phyloP scores from a whole-genome alignment of 2,329 filamentous ascomycete species.

The Diatrype stigma region DNA sequence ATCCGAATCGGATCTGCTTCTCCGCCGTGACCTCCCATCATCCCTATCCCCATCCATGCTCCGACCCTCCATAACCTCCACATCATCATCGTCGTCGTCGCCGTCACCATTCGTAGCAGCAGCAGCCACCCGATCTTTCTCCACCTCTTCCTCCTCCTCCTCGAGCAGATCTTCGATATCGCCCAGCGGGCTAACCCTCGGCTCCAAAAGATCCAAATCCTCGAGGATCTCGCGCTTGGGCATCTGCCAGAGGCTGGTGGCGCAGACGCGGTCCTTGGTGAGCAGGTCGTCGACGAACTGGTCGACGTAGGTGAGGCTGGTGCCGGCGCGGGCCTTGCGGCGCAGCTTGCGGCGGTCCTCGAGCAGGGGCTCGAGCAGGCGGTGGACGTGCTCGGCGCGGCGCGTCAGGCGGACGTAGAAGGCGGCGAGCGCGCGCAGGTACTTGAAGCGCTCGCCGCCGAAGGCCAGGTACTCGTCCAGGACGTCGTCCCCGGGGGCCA shows the following conservation, averaged over 20 bases:
- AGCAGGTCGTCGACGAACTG: slow-evolving; percentile 91
- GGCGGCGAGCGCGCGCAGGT: slow-evolving; percentile 80
- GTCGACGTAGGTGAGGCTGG: slow-evolving; percentile 76
- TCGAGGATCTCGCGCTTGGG: slow-evolving; percentile 77
- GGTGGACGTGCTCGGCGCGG: slow-evolving; percentile 75
- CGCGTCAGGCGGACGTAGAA: slow-evolving; percentile 94
- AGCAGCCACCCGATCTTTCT: slow-evolving; percentile 17
- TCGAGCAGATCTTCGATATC: slow-evolving; percentile 70
- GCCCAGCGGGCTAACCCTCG: slow-evolving; percentile 76
- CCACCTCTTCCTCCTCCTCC: slow-evolving; percentile 48
- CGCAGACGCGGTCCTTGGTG: slow-evolving; percentile 84
- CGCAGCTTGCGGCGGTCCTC: slow-evolving; percentile 80
- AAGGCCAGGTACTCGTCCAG: slow-evolving; percentile 75
- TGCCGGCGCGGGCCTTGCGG: slow-evolving; percentile 69
- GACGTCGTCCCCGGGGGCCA: slow-evolving; percentile 75
- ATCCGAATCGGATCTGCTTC: slow-evolving; percentile 16
- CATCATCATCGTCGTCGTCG: slow-evolving; percentile 12
- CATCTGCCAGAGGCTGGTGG: slow-evolving; percentile 89
- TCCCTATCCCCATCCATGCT: slow-evolving; percentile 12
- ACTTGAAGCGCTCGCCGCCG: slow-evolving; percentile 75
- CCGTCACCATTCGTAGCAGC: slow-evolving; percentile 2
- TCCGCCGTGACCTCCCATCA: slow-evolving; percentile 8
- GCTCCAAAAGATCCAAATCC: slow-evolving; percentile 83
- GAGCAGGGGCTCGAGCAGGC: slow-evolving; percentile 74
- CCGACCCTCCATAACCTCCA: slow-evolving; percentile 9